These are phyloP conservation scores for Gnaphalium uliginosum DNA, from an alignment of 129 eudicot species.

Conservation along the genomic window DNA sequence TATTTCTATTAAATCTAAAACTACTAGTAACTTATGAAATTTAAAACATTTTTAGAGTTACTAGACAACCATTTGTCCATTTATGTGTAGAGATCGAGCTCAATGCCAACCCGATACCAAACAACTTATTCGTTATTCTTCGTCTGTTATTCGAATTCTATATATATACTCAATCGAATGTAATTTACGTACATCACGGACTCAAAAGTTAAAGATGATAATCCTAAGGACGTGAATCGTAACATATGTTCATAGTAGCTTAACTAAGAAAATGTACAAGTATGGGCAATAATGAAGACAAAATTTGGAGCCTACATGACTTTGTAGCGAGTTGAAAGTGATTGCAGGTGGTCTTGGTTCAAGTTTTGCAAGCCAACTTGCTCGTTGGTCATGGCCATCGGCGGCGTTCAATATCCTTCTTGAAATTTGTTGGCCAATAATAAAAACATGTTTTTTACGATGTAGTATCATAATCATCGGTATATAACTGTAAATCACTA, in stretches of 20 bases:
- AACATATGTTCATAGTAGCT: not conserved
- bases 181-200: too few relatives aligned
- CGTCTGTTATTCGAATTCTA: not conserved
- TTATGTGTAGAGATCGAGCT: not conserved
- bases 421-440: not conserved
- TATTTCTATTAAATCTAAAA: too few relatives aligned
- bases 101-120: not conserved
- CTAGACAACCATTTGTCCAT: not conserved
- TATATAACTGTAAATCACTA: too few relatives aligned
- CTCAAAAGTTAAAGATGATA: too few relatives aligned
- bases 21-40: not conserved
- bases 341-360: conserved; percentile 7
- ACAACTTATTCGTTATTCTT: not conserved
- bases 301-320: not conserved
- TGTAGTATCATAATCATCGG: not conserved
- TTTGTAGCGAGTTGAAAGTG: conserved; percentile 17
- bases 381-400: conserved; percentile 25
- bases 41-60: not conserved
- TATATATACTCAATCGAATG: not conserved
- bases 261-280: too few relatives aligned
- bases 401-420: conserved; percentile 11
- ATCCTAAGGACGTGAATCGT: not conserved
- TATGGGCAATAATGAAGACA: not conserved
- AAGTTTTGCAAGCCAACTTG: conserved; percentile 25
- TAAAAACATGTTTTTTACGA: too few relatives aligned